phyloP scores from a whole-genome alignment of 768 basidiomycete genomes.

The Amylocystis lapponica region DNA sequence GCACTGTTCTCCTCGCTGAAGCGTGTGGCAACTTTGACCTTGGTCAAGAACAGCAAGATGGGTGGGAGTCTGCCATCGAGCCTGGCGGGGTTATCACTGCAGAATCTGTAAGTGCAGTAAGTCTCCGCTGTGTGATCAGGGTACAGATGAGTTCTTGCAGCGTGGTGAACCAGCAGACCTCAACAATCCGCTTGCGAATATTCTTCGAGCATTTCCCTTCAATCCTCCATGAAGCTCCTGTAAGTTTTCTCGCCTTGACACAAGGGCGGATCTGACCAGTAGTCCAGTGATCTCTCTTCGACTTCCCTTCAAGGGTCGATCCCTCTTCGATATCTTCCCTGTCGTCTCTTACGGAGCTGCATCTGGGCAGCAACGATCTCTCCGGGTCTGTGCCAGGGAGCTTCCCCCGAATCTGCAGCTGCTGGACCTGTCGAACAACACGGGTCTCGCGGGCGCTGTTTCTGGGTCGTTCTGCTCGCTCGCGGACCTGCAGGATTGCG shows the following conservation, averaged over 20 bases:
- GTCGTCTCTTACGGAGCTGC: slow-evolving; percentile 29
- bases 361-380: slow-evolving; percentile 34
- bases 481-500: slow-evolving; percentile 22
- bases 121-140: not conserved
- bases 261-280: slow-evolving; percentile 1
- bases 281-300: slow-evolving; percentile 31
- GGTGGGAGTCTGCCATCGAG: slow-evolving; percentile 32
- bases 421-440: slow-evolving; percentile 32
- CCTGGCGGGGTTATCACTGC: slow-evolving; percentile 27
- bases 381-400: slow-evolving; percentile 27
- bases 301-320: slow-evolving; percentile 35
- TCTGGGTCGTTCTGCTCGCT: slow-evolving; percentile 23
- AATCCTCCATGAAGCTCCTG: slow-evolving; percentile 30
- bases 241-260: too few species aligned
- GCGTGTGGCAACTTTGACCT: slow-evolving; percentile 29
- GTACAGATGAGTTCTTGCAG: slow-evolving; percentile 13
- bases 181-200: slow-evolving; percentile 26
- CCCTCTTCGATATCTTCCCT: slow-evolving; percentile 30
- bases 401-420: slow-evolving; percentile 32
- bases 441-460: slow-evolving; percentile 28
- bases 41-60: slow-evolving; percentile 38
- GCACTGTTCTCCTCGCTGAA: slow-evolving; percentile 29
- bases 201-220: slow-evolving; percentile 29
- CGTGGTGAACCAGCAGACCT: slow-evolving; percentile 33
- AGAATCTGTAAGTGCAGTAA: slow-evolving; percentile 35